Evolutionary conservation across 805 yeast genomes (phyloP).

Genomic region (Schizosaccharomyces cryophilus): DNA sequence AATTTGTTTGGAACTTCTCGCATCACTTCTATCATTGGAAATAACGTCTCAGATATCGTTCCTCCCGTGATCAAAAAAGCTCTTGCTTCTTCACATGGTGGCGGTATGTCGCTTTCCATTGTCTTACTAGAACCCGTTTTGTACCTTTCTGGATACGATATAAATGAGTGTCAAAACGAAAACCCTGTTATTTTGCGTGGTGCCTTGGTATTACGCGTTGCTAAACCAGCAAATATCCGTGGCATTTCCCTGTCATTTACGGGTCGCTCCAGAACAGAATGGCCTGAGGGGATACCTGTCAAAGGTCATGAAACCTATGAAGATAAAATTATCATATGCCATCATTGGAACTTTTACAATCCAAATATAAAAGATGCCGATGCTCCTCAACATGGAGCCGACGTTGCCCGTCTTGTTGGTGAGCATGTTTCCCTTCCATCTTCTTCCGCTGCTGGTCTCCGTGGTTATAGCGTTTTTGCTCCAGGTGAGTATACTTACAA

Average conservation of each 20-base stretch:
- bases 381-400: slow-evolving; percentile 20
- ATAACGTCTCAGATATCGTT: not conserved
- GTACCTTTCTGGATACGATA: slow-evolving; percentile 60
- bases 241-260: slow-evolving; percentile 33
- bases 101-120: slow-evolving; percentile 44
- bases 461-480: slow-evolving; percentile 27
- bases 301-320: slow-evolving; percentile 46
- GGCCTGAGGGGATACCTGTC: slow-evolving; percentile 98
- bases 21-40: not conserved
- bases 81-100: slow-evolving; percentile 11
- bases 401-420: not conserved
- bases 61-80: slow-evolving; percentile 6
- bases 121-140: slow-evolving; percentile 58
- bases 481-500: slow-evolving; percentile 86
- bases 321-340: slow-evolving; percentile 38
- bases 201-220: slow-evolving; percentile 38
- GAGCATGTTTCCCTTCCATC: not conserved
- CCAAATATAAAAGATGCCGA: slow-evolving; percentile 18
- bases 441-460: not conserved
- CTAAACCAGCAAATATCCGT: slow-evolving; percentile 51
- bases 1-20: not conserved
- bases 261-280: slow-evolving; percentile 59
- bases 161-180: slow-evolving; percentile 32
- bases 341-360: slow-evolving; percentile 75
- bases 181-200: slow-evolving; percentile 73